Evolutionary conservation across 768 basidiomycete species (phyloP).

Genomic region (Pleurotus giganteus): DNA sequence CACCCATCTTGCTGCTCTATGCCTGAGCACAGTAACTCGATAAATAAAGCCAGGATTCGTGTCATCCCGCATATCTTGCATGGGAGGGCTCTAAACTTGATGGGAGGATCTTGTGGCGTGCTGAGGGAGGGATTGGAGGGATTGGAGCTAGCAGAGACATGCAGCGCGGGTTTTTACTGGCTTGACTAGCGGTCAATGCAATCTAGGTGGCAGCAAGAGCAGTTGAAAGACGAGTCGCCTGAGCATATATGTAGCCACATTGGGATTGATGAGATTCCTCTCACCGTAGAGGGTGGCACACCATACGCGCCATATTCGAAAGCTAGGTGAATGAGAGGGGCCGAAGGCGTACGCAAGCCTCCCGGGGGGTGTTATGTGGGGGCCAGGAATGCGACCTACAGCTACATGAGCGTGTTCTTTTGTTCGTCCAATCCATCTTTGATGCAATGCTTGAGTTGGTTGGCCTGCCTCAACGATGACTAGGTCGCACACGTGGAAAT

Average conservation of each 20-base stretch:
- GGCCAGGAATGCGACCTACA: neutral
- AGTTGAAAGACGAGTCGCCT: neutral
- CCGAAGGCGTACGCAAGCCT: neutral
- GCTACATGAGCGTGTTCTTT: neutral
- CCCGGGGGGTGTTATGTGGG: neutral
- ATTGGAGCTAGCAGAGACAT: neutral
- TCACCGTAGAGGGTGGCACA: neutral
- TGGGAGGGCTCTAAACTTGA: neutral
- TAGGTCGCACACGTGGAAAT: neutral
- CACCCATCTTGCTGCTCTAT: neutral
- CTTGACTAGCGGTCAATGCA: too few species aligned
- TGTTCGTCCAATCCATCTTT: neutral
- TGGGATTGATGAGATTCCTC: neutral
- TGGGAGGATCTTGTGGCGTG: neutral
- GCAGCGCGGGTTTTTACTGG: too few species aligned
- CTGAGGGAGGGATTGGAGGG: neutral
- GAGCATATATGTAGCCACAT: neutral
- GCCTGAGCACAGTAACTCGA: neutral
- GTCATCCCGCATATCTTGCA: constrained; percentile 8
- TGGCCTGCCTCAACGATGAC: neutral
- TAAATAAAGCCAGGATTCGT: neutral
- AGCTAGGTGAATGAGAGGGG: neutral
- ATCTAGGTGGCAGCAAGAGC: too few species aligned
- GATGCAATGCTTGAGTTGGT: neutral
- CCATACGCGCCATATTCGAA: neutral